phyloP scores from a whole-genome alignment of 768 basidiomycete species.

The Agaricus subrufescens region DNA sequence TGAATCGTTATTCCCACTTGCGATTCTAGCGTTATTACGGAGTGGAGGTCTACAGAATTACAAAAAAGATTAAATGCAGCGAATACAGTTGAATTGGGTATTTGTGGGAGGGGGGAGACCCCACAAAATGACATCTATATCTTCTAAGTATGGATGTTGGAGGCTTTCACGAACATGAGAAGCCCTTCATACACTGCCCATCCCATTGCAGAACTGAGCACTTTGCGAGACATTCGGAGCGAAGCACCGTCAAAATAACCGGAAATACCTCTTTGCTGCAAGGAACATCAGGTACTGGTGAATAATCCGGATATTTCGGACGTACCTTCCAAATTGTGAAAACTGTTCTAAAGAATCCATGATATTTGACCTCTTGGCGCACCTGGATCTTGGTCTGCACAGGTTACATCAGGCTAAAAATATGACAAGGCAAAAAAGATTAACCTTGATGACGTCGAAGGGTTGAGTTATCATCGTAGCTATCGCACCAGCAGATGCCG shows the following conservation, averaged over 20 bases:
- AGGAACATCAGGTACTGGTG: not conserved
- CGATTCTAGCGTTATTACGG: not conserved
- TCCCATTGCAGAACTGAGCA: constrained; percentile 83
- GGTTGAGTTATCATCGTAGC: constrained; percentile 88
- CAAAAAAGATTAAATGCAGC: not conserved
- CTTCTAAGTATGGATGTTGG: constrained; percentile 1
- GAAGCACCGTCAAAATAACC: constrained; percentile 89
- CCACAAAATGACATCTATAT: not conserved
- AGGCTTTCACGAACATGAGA: constrained; percentile 45
- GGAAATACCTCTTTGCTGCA: constrained; percentile 68
- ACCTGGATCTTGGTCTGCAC: constrained; percentile 88
- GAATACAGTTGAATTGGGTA: not conserved
- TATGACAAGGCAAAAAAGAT: not conserved
- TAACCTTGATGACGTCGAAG: constrained; percentile 90
- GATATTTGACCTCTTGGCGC: constrained; percentile 71
- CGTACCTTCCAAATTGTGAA: constrained; percentile 65
- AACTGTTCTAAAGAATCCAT: constrained; percentile 62
- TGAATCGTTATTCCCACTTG: not conserved
- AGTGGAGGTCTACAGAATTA: constrained; percentile 8
- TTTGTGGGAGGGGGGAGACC: not conserved
- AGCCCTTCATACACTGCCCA: constrained; percentile 90
- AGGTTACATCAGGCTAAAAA: not conserved
- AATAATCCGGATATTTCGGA: constrained; percentile 6
- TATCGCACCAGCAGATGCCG: constrained; percentile 76
- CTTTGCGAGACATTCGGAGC: constrained; percentile 80